Conservation (phyloP, 345 rosid genomes). For the Eutrema japonicum region DNA sequence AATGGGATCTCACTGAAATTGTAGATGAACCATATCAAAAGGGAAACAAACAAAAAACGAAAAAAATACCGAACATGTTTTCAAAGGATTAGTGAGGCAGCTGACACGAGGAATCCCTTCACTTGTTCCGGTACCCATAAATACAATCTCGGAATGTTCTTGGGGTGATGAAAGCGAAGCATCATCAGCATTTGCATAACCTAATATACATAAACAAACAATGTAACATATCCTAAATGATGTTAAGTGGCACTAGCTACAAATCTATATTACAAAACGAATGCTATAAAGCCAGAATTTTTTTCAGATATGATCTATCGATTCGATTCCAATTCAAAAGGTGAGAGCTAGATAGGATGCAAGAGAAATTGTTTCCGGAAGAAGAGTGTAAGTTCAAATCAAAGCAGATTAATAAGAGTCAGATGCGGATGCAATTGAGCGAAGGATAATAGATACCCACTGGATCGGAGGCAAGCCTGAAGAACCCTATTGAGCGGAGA, state of each 20-base stretch:
- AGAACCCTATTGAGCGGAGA: conserved; percentile 55
- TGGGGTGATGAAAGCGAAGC: conserved; percentile 33
- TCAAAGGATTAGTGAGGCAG: conserved; percentile 79
- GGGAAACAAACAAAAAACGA: not conserved
- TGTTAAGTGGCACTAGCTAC: not conserved
- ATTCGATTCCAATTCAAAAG: not conserved
- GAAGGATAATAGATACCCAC: conserved; percentile 43
- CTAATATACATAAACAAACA: conserved; percentile 42
- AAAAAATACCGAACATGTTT: conserved; percentile 72
- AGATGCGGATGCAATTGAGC: not conserved
- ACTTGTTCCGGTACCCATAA: conserved; percentile 91
- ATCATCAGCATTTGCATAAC: conserved; percentile 44
- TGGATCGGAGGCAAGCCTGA: conserved; percentile 58
- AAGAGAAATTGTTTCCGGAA: not conserved
- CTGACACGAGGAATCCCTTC: conserved; percentile 97
- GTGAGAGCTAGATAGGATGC: not conserved
- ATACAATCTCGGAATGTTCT: conserved; percentile 71
- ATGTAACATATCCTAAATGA: not conserved
- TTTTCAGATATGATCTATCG: not conserved
- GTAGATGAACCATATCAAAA: not conserved
- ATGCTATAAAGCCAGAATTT: not conserved
- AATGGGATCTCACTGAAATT: not conserved
- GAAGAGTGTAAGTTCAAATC: not conserved
- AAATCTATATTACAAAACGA: not conserved
- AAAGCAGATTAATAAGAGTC: not conserved